Conservation (phyloP, 768 basidiomycete genomes). For the Macrolepiota fuliginosa region DNA sequence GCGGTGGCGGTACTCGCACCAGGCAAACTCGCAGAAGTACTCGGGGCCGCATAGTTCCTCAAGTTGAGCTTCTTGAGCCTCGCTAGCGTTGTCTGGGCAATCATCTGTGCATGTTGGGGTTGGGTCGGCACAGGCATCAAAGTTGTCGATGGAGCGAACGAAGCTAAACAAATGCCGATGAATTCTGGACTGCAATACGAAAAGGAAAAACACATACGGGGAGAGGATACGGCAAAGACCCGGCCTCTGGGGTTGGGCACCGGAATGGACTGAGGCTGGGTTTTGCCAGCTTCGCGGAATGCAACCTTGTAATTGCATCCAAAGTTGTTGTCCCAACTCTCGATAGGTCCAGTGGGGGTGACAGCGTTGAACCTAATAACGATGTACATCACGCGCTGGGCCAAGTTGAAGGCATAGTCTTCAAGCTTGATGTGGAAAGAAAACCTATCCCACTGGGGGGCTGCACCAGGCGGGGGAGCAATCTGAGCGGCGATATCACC, state of each 20-base stretch:
- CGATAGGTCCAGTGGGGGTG: conserved; percentile 32
- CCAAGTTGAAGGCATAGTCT: conserved; percentile 57
- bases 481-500: conserved; percentile 17
- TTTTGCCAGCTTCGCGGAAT: conserved; percentile 39
- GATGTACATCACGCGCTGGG: conserved; percentile 55
- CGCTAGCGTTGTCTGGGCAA: conserved; percentile 31
- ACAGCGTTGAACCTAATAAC: conserved; percentile 48
- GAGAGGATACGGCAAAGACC: conserved; percentile 18
- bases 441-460: conserved; percentile 55
- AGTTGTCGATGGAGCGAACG: conserved; percentile 9
- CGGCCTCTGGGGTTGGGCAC: background rate
- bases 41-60: conserved; percentile 52
- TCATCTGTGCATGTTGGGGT: conserved; percentile 22
- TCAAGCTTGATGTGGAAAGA: conserved; percentile 65
- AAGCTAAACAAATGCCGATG: conserved; percentile 3
- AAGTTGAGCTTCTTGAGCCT: conserved; percentile 39
- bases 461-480: background rate
- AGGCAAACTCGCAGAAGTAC: too few species aligned
- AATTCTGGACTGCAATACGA: background rate
- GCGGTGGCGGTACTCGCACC: background rate
- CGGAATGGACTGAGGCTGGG: background rate
- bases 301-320: conserved; percentile 74
- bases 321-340: conserved; percentile 94
- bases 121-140: conserved; percentile 6
- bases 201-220: conserved; percentile 20